Base-by-base conservation (phyloP, 495 filamentous ascomycete genomes). In the Podospora comata region DNA sequence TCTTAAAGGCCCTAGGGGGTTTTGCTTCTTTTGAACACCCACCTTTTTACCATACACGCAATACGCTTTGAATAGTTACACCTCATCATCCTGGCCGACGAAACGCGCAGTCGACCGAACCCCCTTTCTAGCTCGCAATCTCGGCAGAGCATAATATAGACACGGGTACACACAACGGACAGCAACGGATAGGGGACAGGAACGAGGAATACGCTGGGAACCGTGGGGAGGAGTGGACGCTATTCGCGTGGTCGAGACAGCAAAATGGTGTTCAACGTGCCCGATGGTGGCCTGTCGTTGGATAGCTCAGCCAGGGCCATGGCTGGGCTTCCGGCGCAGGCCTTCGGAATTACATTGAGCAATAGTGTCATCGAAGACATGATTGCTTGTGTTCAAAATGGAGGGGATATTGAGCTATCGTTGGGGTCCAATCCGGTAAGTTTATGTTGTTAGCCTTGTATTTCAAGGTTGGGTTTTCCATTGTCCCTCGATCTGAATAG, bases 301-400 rank as follows among this genome's bases (percentile, higher is more conserved):
- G 81, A 82, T 71, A 77, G 79, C 74, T 77, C 80, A 67, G 71
- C 76, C 60, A 77, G 72, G 56, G 67, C 67, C 61, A 76, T 65
- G 70, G 74, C 69, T 32, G 67, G 69, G 61, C 79, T 82, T 59
- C 81, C 82, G 18, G 65, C 71, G 62, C 81, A 83, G 70, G 82
- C 82, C 6, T 87, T 93, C 80, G 88, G 88, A 68, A 77, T 93
- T 67, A 86, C 85, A 28, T 77, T 93, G 67, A 85, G 82, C 68
- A 85, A 91, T 76, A 84, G 78, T 66, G 83, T 88, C 39, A 85
- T 92, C 68, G 86, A 91, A 72, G 87, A 92, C 34, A 85, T 93
- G 77, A 88, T 92, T 67, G 84, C 86, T 70, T 87, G 83, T 71
- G 84, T 91, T 23, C 84, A 86, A 56, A 81, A 86, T 75, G 85